Conservation (phyloP, 495 filamentous ascomycete genomes). For the Penicillium cosmopolitanum region DNA sequence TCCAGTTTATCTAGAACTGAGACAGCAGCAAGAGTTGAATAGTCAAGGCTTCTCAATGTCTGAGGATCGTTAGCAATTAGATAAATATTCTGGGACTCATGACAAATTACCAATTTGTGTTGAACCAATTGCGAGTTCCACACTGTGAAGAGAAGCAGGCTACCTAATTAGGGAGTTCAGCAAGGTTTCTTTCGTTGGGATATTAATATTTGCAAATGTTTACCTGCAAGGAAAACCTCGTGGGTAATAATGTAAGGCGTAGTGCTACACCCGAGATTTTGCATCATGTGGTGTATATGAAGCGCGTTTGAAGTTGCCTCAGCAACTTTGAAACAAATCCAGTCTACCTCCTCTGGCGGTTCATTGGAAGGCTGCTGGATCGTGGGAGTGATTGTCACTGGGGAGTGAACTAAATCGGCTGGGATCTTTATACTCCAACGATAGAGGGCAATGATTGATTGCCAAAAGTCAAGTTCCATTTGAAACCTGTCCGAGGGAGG, state of each 20-base stretch:
- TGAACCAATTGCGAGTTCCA: not conserved
- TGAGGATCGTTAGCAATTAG: not conserved
- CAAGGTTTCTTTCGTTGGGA: not conserved
- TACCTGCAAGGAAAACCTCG: not conserved
- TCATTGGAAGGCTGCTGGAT: not conserved
- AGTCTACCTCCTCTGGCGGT: not conserved
- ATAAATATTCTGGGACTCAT: not conserved
- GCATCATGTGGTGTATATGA: not conserved
- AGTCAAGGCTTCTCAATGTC: not conserved
- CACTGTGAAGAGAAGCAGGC: not conserved
- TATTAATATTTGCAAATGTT: not conserved
- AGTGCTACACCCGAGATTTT: not conserved
- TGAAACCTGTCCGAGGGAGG: not conserved
- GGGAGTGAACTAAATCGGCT: not conserved
- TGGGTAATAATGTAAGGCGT: not conserved
- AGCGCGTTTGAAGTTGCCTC: slow-evolving; percentile 3
- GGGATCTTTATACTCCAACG: not conserved
- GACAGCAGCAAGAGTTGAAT: slow-evolving; percentile 1
- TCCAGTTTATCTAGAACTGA: not conserved
- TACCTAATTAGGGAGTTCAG: not conserved
- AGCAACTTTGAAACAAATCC: not conserved
- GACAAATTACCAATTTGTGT: not conserved
- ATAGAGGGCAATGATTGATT: slow-evolving; percentile 7
- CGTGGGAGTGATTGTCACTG: not conserved
- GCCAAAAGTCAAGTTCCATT: slow-evolving; percentile 15